phyloP scores from a whole-genome alignment of 257 asterid genomes.

The Ajuga chamaepitys region DNA sequence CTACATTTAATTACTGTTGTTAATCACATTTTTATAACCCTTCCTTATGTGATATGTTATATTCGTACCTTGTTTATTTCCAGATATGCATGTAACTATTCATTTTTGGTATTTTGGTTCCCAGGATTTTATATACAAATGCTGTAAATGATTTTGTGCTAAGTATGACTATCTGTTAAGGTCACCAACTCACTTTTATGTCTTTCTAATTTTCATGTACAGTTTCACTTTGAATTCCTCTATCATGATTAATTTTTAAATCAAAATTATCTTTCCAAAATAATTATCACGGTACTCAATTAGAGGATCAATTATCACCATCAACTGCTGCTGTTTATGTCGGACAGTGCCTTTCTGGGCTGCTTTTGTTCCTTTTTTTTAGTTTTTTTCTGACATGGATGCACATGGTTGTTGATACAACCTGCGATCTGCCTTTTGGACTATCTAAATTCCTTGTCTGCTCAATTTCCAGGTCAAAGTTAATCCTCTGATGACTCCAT shows the following conservation, averaged over 20 bases:
- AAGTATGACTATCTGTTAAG: not conserved
- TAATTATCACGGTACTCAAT: not conserved
- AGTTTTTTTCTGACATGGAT: not conserved
- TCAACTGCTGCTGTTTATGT: not conserved
- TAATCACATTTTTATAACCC: not conserved
- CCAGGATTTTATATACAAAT: not conserved
- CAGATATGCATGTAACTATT: not conserved
- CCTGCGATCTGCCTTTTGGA: not conserved
- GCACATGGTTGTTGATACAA: not conserved
- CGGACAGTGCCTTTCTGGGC: not conserved
- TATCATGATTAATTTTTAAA: not conserved
- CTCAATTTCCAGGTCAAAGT: conserved; percentile 39
- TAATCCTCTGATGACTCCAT: conserved; percentile 64
- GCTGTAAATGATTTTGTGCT: not conserved
- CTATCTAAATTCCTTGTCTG: not conserved
- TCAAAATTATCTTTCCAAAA: not conserved
- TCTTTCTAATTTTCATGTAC: not conserved
- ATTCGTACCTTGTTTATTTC: not conserved
- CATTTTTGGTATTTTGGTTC: not conserved
- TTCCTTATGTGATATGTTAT: not conserved
- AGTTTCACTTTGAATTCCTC: not conserved
- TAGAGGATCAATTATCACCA: not conserved
- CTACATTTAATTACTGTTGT: not conserved
- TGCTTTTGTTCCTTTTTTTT: not conserved
- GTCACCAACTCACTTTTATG: not conserved